A percentile compares a stretch with the other conserved stretches of the same genome.
These are phyloP conservation scores for Scedosporium boydii DNA, from an alignment of 2,329 filamentous ascomycete genomes.

Conservation along the genomic window DNA sequence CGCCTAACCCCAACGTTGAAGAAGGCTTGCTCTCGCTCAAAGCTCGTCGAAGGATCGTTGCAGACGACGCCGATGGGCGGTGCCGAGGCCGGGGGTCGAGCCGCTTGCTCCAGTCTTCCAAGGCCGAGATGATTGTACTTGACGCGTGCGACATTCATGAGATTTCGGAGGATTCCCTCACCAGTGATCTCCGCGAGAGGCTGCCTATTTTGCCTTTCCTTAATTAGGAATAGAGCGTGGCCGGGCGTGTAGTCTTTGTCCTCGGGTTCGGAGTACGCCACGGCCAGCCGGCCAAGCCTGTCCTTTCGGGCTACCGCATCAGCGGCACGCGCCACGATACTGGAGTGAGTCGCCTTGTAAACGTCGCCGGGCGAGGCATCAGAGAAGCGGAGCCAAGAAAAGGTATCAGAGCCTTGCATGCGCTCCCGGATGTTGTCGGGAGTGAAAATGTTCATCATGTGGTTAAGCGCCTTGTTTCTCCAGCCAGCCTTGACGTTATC, in stretches of 20 bases:
- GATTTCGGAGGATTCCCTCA: conserved; percentile 61
- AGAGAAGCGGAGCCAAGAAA: conserved; percentile 85
- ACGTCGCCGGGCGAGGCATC: conserved; percentile 68
- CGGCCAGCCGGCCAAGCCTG: conserved; percentile 55
- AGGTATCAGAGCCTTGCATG: conserved; percentile 51
- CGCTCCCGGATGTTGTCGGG: conserved; percentile 67
- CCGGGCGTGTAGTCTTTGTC: conserved; percentile 56
- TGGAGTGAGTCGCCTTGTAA: conserved; percentile 57
- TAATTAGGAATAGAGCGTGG: conserved; percentile 75
- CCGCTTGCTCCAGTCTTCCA: conserved; percentile 70
- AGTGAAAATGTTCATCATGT: conserved; percentile 86
- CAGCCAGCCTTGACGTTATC: conserved; percentile 73
- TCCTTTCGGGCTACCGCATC: conserved; percentile 45
- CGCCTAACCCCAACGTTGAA: conserved; percentile 74
- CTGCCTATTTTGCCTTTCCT: conserved; percentile 55
- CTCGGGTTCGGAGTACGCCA: conserved; percentile 60
- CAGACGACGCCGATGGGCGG: conserved; percentile 78
- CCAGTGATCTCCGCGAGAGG: conserved; percentile 59
- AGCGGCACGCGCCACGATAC: conserved; percentile 65
- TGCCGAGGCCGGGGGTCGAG: conserved; percentile 67
- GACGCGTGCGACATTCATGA: conserved; percentile 69
- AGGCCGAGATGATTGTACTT: conserved; percentile 63
- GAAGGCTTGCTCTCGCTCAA: conserved; percentile 62
- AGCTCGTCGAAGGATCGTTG: conserved; percentile 52
- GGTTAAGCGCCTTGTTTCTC: conserved; percentile 62